Percentiles rank a stretch among this genome's conserved stretches.
phyloP scores from a whole-genome alignment of 495 filamentous ascomycete genomes.

The Bacidia gigantensis region DNA sequence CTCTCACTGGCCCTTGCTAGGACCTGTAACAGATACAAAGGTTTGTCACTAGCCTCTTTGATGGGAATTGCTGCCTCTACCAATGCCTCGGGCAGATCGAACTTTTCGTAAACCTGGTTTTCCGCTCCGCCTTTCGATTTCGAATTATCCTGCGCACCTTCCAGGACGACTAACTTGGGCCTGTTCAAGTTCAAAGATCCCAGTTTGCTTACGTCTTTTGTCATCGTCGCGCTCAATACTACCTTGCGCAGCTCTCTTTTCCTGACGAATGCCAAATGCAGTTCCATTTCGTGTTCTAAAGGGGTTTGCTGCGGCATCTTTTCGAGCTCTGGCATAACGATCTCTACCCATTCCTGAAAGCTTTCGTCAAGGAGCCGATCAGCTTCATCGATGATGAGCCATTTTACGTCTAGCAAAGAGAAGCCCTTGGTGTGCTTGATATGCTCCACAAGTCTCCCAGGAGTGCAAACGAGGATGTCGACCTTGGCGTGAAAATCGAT shows the following conservation, averaged over 20 bases:
- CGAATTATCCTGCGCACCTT: constrained; percentile 25
- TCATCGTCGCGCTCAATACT: constrained; percentile 88
- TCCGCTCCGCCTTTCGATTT: neutral
- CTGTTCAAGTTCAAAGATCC: constrained; percentile 55
- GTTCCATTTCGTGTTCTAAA: constrained; percentile 12
- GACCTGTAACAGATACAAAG: constrained; percentile 60
- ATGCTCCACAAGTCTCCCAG: constrained; percentile 85
- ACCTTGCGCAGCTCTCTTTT: constrained; percentile 49
- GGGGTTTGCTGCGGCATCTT: constrained; percentile 32
- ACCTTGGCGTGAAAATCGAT: constrained; percentile 51
- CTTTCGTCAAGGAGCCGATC: constrained; percentile 82
- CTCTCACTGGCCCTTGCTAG: constrained; percentile 28
- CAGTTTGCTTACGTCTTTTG: constrained; percentile 67
- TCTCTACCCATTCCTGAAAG: constrained; percentile 80
- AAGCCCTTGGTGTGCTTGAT: constrained; percentile 72
- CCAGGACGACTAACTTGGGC: constrained; percentile 65
- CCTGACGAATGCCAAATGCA: constrained; percentile 4
- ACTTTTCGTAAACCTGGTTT: constrained; percentile 20
- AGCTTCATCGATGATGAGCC: constrained; percentile 88
- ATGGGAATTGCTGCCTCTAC: constrained; percentile 63
- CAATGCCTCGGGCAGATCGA: constrained; percentile 55
- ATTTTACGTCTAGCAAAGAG: constrained; percentile 56
- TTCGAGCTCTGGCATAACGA: constrained; percentile 53
- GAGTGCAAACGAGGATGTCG: constrained; percentile 84
- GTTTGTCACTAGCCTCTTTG: constrained; percentile 63